These are phyloP conservation scores for Acanthamoeba royreba DNA, from an alignment of 208 protist genomes.

Conservation along the genomic window DNA sequence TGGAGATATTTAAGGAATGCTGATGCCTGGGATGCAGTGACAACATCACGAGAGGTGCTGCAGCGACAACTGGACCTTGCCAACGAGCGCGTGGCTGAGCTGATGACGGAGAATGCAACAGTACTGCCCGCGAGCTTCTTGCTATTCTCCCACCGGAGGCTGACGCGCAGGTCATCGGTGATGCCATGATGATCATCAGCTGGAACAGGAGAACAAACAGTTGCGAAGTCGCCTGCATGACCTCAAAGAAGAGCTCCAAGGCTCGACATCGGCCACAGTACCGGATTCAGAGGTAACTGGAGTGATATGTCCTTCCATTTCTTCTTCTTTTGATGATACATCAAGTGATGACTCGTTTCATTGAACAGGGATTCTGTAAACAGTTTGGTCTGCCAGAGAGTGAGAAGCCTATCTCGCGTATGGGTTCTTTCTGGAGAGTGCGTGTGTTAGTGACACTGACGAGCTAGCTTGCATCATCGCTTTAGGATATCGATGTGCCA, in stretches of 20 bases:
- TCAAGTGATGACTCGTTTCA: background rate
- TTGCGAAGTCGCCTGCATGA: background rate
- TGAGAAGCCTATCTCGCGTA: background rate
- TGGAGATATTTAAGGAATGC: no score
- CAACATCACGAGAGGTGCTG: background rate
- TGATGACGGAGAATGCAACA: background rate
- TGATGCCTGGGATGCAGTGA: background rate
- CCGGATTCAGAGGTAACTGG: background rate
- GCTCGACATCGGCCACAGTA: background rate
- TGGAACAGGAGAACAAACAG: background rate
- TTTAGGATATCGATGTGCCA: background rate
- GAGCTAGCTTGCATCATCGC: background rate
- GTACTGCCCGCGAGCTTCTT: background rate
- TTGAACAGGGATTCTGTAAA: background rate
- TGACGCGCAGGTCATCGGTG: background rate
- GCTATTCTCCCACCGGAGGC: background rate
- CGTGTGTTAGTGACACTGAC: background rate
- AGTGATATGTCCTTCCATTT: no score
- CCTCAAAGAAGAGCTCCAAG: background rate
- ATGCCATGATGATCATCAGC: background rate
- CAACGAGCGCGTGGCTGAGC: background rate
- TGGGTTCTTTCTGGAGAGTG: background rate
- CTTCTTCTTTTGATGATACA: background rate
- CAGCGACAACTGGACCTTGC: background rate
- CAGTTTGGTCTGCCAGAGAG: background rate